Percentiles rank a stretch among this genome's conserved stretches.
These are phyloP conservation scores for Centaurea solstitialis DNA, from an alignment of 129 eudicot species.

Conservation along the genomic window DNA sequence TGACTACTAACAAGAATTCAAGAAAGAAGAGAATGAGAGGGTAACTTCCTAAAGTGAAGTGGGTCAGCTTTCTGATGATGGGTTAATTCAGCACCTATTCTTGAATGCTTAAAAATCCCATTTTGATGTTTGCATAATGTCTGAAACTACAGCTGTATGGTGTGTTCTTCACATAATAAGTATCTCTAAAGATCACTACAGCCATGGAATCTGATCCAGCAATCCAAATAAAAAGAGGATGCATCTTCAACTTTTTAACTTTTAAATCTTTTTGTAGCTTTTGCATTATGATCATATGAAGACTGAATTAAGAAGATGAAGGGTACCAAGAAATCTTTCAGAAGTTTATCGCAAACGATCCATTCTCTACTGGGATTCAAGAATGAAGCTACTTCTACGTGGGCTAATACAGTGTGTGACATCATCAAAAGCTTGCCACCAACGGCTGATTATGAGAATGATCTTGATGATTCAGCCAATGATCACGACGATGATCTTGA, in stretches of 20 bases:
- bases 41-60: constrained; percentile 34
- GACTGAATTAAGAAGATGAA: constrained; percentile 29
- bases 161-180: too few relatives aligned
- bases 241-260: background rate
- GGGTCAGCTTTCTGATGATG: constrained; percentile 41
- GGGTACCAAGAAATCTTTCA: constrained; percentile 34
- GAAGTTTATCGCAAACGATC: constrained; percentile 30
- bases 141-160: too few relatives aligned
- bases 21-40: constrained; percentile 26
- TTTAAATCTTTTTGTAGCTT: background rate
- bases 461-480: constrained; percentile 20
- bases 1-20: constrained; percentile 5
- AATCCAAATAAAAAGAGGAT: too few relatives aligned
- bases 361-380: constrained; percentile 40
- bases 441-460: constrained; percentile 36
- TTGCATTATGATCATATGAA: constrained; percentile 12
- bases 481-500: constrained; percentile 19
- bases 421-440: constrained; percentile 42
- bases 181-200: too few relatives aligned
- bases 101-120: constrained; percentile 5
- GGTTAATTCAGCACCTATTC: constrained; percentile 33
- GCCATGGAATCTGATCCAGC: too few relatives aligned
- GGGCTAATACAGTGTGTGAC: constrained; percentile 38
- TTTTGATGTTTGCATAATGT: too few relatives aligned
- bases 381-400: constrained; percentile 24